phyloP scores from a whole-genome alignment of 1,284 basidiomycete genomes.

The Testicularia cyperi region DNA sequence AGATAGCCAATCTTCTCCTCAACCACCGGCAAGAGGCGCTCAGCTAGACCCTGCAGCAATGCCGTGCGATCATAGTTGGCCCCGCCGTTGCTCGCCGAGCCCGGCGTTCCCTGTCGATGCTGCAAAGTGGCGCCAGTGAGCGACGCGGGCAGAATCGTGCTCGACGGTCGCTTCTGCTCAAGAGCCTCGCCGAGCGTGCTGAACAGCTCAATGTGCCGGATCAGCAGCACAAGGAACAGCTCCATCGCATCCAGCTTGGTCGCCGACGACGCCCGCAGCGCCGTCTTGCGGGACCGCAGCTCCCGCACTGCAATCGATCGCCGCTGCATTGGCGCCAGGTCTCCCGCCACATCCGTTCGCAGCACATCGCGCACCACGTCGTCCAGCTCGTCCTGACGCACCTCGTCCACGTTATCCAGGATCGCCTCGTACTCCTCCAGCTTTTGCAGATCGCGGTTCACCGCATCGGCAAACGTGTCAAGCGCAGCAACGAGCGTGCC shows the following conservation, averaged over 20 bases:
- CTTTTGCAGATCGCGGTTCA: constrained; percentile 69
- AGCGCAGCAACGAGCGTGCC: constrained; percentile 74
- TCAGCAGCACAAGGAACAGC: constrained; percentile 78
- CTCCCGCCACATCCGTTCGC: constrained; percentile 12
- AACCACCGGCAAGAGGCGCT: constrained; percentile 35
- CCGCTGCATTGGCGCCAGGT: constrained; percentile 22
- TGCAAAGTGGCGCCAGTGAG: neutral
- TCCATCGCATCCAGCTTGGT: constrained; percentile 73
- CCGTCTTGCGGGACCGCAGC: constrained; percentile 65
- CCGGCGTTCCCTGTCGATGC: too few species aligned
- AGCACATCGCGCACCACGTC: constrained; percentile 61
- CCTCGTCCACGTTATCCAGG: constrained; percentile 70
- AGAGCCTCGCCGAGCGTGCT: constrained; percentile 50
- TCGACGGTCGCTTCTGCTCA: too few species aligned
- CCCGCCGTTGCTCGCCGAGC: too few species aligned
- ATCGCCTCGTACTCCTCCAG: constrained; percentile 72
- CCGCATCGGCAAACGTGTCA: constrained; percentile 66
- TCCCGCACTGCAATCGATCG: constrained; percentile 67
- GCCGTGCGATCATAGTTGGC: constrained; percentile 12
- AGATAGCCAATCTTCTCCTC: constrained; percentile 44
- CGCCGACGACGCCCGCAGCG: constrained; percentile 64
- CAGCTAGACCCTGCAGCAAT: constrained; percentile 29
- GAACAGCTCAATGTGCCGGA: constrained; percentile 74
- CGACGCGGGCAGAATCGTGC: too few species aligned
- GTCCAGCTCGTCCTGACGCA: constrained; percentile 72